Evolutionary conservation across 148 eudicot genomes (phyloP).

Genomic region (Pouteria glomerata): DNA sequence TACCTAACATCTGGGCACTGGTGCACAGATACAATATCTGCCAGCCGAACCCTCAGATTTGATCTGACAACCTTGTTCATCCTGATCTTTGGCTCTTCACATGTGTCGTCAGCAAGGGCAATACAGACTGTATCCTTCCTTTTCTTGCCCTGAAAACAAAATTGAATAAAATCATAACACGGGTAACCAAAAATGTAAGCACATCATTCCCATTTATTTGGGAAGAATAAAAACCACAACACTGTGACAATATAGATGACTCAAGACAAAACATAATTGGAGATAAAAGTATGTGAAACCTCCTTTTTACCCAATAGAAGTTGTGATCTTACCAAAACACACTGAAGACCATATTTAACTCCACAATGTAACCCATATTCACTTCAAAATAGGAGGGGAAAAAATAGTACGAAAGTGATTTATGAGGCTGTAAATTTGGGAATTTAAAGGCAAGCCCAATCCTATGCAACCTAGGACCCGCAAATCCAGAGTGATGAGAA

Average conservation of each 20-base stretch:
- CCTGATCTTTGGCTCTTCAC: conserved; percentile 24
- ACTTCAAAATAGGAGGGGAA: background rate
- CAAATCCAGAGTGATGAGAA: no score
- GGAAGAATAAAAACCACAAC: no score
- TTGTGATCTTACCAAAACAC: background rate
- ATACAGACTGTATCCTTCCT: conserved; percentile 17
- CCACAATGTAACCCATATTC: background rate
- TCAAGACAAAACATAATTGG: background rate
- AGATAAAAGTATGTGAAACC: background rate
- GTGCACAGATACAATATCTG: conserved; percentile 20
- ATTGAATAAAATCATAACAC: background rate
- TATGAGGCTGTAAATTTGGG: background rate
- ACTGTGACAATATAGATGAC: no score
- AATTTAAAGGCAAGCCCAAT: background rate
- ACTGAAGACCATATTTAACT: no score
- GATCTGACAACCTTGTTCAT: conserved; percentile 26
- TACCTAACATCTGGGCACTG: conserved; percentile 29
- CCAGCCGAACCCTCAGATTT: conserved; percentile 23
- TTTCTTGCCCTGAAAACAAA: background rate
- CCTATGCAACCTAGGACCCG: no score
- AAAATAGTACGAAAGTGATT: background rate
- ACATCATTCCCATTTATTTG: background rate
- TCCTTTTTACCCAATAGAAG: background rate
- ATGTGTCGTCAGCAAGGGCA: conserved; percentile 24
- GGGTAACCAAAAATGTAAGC: background rate